Percentiles rank a stretch among this genome's conserved stretches.
Conservation (phyloP, 2,329 filamentous ascomycete genomes). For the Aspergillus ochraceoroseus region DNA sequence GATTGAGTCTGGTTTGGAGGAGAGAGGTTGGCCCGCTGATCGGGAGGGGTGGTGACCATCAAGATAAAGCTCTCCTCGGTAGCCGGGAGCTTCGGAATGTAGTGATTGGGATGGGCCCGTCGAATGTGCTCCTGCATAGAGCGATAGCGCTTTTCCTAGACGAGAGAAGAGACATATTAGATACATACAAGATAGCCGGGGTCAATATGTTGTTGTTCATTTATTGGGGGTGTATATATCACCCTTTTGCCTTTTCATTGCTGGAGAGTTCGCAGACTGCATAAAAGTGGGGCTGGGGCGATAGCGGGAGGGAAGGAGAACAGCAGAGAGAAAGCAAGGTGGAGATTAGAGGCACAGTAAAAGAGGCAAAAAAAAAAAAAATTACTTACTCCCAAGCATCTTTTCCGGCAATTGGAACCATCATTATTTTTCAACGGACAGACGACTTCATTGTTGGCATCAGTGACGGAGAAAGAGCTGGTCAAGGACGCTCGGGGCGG, state of each 20-base stretch:
- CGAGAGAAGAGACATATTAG: slow-evolving; percentile 11
- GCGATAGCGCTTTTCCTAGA: slow-evolving; percentile 87
- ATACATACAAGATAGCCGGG: slow-evolving; percentile 3
- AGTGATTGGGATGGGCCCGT: slow-evolving; percentile 91
- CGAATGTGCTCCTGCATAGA: slow-evolving; percentile 99
- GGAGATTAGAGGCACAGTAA: slow-evolving; percentile 6
- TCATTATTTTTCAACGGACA: slow-evolving; percentile 95
- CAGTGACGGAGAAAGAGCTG: slow-evolving; percentile 84
- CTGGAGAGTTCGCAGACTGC: slow-evolving; percentile 7
- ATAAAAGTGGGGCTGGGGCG: slow-evolving; percentile 15
- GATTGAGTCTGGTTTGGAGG: slow-evolving; percentile 37
- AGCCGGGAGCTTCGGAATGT: slow-evolving; percentile 94
- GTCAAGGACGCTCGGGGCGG: slow-evolving; percentile 82
- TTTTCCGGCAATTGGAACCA: slow-evolving; percentile 92
- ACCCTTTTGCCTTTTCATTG: slow-evolving; percentile 3
- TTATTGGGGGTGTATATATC: too few relatives aligned
- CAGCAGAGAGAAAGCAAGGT: slow-evolving; percentile 10
- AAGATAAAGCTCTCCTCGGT: slow-evolving; percentile 96
- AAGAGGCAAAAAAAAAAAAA: slow-evolving; percentile 10
- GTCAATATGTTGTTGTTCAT: background rate
- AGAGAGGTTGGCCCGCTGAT: slow-evolving; percentile 59
- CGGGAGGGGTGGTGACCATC: slow-evolving; percentile 89
- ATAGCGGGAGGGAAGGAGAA: slow-evolving; percentile 8
- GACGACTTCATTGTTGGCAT: slow-evolving; percentile 92
- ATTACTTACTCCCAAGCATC: slow-evolving; percentile 90